Evolutionary conservation across 139 green algal genomes (phyloP).

Genomic region (Tetraselmis striata): DNA sequence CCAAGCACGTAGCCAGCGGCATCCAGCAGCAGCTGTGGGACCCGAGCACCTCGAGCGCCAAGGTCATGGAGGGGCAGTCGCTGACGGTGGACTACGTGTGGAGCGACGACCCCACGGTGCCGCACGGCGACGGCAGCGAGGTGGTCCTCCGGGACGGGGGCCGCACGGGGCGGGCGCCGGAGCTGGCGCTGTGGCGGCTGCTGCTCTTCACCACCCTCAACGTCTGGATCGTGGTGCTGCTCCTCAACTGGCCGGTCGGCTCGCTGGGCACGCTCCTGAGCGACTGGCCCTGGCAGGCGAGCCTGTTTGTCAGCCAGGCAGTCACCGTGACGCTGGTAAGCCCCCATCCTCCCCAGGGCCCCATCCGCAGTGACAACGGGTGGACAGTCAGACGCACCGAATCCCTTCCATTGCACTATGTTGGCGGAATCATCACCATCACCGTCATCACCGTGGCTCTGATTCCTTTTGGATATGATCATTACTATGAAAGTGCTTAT

Average conservation of each 20-base stretch:
- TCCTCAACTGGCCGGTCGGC: neutral
- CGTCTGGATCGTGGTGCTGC: neutral
- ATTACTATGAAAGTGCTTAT: no score
- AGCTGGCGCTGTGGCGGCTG: neutral
- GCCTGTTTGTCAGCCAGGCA: neutral
- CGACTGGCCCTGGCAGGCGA: neutral
- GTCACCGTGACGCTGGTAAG: neutral
- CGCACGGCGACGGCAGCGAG: no score
- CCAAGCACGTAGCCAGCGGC: neutral
- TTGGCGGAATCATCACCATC: no score
- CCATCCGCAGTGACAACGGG: no score
- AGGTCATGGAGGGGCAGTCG: neutral
- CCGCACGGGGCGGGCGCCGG: no score
- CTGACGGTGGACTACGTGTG: neutral
- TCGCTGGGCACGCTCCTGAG: neutral
- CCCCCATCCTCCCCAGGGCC: neutral
- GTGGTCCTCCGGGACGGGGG: no score
- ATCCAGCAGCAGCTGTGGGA: neutral
- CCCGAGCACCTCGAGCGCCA: neutral
- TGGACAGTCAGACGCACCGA: no score
- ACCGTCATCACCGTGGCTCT: no score
- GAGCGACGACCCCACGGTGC: neutral
- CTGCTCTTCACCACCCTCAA: neutral
- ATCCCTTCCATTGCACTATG: no score
- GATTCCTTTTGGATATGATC: no score